These are phyloP conservation scores for Protostelium mycophagum DNA, from an alignment of 78 protist genomes.

Conservation along the genomic window DNA sequence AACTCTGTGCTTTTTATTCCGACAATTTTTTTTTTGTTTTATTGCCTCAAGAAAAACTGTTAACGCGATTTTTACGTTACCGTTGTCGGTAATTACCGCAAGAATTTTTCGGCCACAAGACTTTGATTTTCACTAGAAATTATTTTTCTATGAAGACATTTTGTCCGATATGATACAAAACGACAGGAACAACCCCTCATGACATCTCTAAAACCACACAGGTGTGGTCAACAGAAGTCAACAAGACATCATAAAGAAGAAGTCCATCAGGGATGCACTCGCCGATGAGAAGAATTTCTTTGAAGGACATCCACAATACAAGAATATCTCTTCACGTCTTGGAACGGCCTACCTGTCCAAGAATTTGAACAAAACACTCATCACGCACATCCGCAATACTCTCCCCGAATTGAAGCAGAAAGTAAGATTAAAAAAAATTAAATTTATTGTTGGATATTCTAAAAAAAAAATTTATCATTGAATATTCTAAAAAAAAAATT, in stretches of 20 bases:
- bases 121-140: too few relatives aligned
- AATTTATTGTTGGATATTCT: neutral
- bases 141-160: too few relatives aligned
- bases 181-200: neutral
- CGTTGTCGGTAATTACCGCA: neutral
- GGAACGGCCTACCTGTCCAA: slow-evolving; percentile 83
- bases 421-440: neutral
- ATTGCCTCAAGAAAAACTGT: neutral
- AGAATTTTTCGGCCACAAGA: neutral
- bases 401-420: slow-evolving; percentile 66
- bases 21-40: neutral
- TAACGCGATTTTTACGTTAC: neutral
- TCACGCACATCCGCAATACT: slow-evolving; percentile 74
- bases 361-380: slow-evolving; percentile 65
- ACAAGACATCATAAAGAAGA: slow-evolving; percentile 71
- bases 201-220: neutral
- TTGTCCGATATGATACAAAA: too few relatives aligned
- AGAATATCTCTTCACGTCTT: slow-evolving; percentile 38
- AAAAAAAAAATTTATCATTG: neutral
- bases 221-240: slow-evolving; percentile 77
- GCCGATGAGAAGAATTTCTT: slow-evolving; percentile 82
- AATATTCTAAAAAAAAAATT: too few relatives aligned
- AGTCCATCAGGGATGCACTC: slow-evolving; percentile 76
- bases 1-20: neutral
- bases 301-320: slow-evolving; percentile 80